Conservation (phyloP, 148 eudicot genomes). For the Rhododendron kiyosumense region DNA sequence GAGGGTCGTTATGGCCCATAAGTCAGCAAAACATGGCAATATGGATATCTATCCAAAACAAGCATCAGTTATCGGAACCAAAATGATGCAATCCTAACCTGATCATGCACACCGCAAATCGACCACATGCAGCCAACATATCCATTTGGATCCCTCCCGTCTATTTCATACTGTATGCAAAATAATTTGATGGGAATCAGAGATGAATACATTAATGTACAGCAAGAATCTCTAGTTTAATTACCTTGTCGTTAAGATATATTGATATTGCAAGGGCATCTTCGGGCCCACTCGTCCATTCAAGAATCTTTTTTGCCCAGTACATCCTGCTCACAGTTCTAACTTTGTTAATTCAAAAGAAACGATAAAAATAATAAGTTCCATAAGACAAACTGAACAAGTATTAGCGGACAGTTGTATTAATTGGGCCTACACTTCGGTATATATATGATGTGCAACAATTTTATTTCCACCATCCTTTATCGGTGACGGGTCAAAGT, state of each 20-base stretch:
- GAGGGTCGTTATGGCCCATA: neutral
- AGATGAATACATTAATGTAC: neutral
- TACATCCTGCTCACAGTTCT: slow-evolving; percentile 62
- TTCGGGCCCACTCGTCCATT: slow-evolving; percentile 93
- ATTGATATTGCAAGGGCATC: slow-evolving; percentile 84
- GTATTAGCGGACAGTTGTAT: neutral
- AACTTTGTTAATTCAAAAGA: neutral
- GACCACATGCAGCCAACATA: slow-evolving; percentile 99
- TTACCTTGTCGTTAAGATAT: slow-evolving; percentile 88
- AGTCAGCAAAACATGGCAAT: neutral
- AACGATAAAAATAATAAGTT: neutral
- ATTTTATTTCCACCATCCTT: slow-evolving; percentile 1
- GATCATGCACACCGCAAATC: slow-evolving; percentile 93
- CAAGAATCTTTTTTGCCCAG: slow-evolving; percentile 99
- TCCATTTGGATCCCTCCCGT: slow-evolving; percentile 98
- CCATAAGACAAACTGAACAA: neutral
- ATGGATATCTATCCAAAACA: neutral
- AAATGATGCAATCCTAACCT: slow-evolving; percentile 40
- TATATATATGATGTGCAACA: neutral
- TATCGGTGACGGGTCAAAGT: neutral
- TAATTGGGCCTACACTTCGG: neutral
- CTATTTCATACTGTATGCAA: slow-evolving; percentile 69
- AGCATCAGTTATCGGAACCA: neutral
- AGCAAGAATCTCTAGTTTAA: neutral
- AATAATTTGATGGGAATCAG: neutral